Evolutionary conservation across 805 yeast species (phyloP).

Genomic region (Ogataea nonfermentans): DNA sequence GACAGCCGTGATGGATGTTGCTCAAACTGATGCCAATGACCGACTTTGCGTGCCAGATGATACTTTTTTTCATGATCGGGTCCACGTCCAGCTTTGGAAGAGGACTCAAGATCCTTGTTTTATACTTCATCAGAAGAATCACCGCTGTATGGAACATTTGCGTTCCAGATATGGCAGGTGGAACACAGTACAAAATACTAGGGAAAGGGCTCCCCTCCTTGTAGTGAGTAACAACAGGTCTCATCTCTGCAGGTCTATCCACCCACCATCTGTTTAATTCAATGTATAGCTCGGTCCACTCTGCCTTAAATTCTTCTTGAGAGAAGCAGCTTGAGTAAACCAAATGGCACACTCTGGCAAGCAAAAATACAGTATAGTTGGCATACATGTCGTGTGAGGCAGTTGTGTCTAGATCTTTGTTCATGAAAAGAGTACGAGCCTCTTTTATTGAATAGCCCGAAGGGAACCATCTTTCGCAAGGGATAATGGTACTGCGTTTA

Average conservation of each 20-base stretch:
- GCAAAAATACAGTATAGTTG: slow-evolving; percentile 40
- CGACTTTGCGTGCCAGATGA: slow-evolving; percentile 38
- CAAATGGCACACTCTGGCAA: slow-evolving; percentile 37
- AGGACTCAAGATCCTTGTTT: slow-evolving; percentile 32
- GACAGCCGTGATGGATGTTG: slow-evolving; percentile 29
- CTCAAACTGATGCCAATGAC: slow-evolving; percentile 36
- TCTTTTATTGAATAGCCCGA: slow-evolving; percentile 22
- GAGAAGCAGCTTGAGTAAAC: slow-evolving; percentile 23
- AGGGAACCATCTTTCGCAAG: slow-evolving; percentile 37
- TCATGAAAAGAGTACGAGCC: slow-evolving; percentile 24
- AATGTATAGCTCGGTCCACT: slow-evolving; percentile 39
- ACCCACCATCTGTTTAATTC: slow-evolving; percentile 38
- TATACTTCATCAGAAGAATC: slow-evolving; percentile 39
- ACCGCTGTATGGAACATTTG: slow-evolving; percentile 42
- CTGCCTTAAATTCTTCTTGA: slow-evolving; percentile 31
- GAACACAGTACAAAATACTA: slow-evolving; percentile 37
- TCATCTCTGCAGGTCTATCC: slow-evolving; percentile 35
- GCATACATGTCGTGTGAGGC: slow-evolving; percentile 35
- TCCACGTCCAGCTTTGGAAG: slow-evolving; percentile 10
- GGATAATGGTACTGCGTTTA: slow-evolving; percentile 38
- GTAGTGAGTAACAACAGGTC: slow-evolving; percentile 26
- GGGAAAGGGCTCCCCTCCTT: slow-evolving; percentile 37
- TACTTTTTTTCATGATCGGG: slow-evolving; percentile 17
- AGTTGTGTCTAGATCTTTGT: slow-evolving; percentile 11
- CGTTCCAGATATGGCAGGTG: slow-evolving; percentile 41